Evolutionary conservation across 768 basidiomycete genomes (phyloP).

Genomic region (Tephrocybe sp.): DNA sequence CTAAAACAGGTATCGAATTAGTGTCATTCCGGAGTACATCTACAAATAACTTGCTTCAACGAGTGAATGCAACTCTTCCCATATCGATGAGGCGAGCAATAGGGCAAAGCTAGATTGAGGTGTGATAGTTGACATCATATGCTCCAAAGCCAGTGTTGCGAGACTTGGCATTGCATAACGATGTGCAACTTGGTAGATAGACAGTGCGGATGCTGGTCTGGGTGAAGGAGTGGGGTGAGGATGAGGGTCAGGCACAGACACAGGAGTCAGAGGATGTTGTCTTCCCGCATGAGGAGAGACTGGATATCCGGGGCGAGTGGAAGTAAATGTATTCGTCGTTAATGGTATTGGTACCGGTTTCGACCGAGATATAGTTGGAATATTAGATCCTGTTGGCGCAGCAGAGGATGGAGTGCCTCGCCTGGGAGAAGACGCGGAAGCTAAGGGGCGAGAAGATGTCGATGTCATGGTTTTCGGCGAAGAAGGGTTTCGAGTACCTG

Average conservation of each 20-base stretch:
- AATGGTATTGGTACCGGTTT: conserved; percentile 42
- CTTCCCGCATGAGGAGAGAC: conserved; percentile 45
- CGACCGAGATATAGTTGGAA: conserved; percentile 25
- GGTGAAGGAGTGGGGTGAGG: conserved; percentile 64
- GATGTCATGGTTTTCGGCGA: conserved; percentile 4
- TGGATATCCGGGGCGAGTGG: conserved; percentile 37
- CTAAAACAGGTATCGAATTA: conserved; percentile 27
- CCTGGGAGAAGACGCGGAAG: conserved; percentile 18
- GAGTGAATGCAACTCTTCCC: conserved; percentile 60
- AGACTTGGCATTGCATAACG: conserved; percentile 68
- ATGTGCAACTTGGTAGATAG: conserved; percentile 76
- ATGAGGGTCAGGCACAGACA: conserved; percentile 60
- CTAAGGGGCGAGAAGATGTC: conserved; percentile 11
- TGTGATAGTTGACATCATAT: conserved; percentile 68
- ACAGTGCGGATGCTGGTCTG: conserved; percentile 66
- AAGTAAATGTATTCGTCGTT: conserved; percentile 28
- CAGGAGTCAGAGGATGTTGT: conserved; percentile 27
- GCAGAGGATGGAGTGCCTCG: conserved; percentile 22
- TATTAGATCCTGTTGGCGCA: conserved; percentile 12
- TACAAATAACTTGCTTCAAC: conserved; percentile 47
- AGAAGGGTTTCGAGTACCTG: conserved; percentile 6
- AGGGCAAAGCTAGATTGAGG: conserved; percentile 65
- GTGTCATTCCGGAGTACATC: conserved; percentile 7
- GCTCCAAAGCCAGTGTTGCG: conserved; percentile 64
- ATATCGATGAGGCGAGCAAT: conserved; percentile 62